phyloP scores from a whole-genome alignment of 2,329 filamentous ascomycete genomes.

The Xylariaceae sp. region DNA sequence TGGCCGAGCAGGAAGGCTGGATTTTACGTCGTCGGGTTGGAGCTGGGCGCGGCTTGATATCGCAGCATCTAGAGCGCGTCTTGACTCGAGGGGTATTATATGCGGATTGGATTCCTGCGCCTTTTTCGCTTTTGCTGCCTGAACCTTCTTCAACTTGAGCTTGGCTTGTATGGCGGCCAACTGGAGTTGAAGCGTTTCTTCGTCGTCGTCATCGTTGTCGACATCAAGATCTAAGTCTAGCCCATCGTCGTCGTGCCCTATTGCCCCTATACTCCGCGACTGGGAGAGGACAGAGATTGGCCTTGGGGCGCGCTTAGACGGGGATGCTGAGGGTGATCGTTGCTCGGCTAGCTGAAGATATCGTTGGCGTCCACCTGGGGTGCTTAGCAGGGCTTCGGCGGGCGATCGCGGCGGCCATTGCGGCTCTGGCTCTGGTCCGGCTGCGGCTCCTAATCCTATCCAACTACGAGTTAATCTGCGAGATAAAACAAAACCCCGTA shows the following conservation, averaged over 20 bases:
- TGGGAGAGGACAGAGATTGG: conserved; percentile 29
- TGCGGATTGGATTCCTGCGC: conserved; percentile 17
- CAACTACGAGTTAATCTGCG: conserved; percentile 15
- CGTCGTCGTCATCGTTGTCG: conserved; percentile 63
- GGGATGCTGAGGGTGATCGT: conserved; percentile 63
- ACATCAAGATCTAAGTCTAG: conserved; percentile 36
- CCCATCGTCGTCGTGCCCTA: conserved; percentile 23
- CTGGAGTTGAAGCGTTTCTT: conserved; percentile 81
- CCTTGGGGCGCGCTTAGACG: conserved; percentile 43
- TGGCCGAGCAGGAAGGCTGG: conserved; percentile 21
- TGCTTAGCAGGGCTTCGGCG: conserved; percentile 57
- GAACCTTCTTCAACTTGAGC: conserved; percentile 79
- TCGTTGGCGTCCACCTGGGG: conserved; percentile 73
- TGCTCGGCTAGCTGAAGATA: conserved; percentile 63
- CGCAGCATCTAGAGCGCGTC: conserved; percentile 18
- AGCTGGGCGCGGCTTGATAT: conserved; percentile 21
- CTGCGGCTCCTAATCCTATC: conserved; percentile 25
- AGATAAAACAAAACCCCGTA: too few relatives aligned
- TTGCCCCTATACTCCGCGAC: conserved; percentile 15
- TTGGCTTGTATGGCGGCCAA: conserved; percentile 84
- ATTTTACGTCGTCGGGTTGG: conserved; percentile 14
- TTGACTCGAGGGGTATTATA: conserved; percentile 13
- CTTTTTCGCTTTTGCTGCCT: conserved; percentile 52
- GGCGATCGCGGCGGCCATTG: conserved; percentile 65
- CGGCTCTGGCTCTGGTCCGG: conserved; percentile 38